Evolutionary conservation across 1,284 basidiomycete species (phyloP).

Genomic region (Mrakiaceae sp.): DNA sequence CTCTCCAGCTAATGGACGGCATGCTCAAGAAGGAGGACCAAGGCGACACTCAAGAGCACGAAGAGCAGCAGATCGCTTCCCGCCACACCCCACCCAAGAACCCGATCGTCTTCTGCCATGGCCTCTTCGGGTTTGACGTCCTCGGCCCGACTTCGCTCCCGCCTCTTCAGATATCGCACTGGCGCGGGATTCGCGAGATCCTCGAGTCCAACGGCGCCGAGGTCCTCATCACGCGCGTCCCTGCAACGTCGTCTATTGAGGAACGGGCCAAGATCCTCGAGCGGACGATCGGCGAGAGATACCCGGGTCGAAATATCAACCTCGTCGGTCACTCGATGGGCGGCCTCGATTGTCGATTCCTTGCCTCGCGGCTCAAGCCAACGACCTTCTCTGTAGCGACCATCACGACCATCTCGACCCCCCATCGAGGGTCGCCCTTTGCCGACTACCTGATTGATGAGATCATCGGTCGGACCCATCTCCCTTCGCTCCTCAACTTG

Average conservation of each 20-base stretch:
- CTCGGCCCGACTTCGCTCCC: conserved; percentile 46
- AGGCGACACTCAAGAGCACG: conserved; percentile 43
- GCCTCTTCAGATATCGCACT: conserved; percentile 76
- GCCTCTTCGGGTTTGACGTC: conserved; percentile 33
- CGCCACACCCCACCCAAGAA: conserved; percentile 55
- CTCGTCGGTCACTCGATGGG: conserved; percentile 95
- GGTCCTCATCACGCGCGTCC: conserved; percentile 81
- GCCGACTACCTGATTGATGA: conserved; percentile 83
- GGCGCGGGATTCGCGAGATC: conserved; percentile 87
- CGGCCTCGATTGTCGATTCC: conserved; percentile 82
- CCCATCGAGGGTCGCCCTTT: conserved; percentile 84
- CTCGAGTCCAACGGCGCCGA: conserved; percentile 79
- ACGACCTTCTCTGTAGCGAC: conserved; percentile 51
- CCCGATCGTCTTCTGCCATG: conserved; percentile 87
- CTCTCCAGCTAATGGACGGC: conserved; percentile 30
- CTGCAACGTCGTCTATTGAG: conserved; percentile 72
- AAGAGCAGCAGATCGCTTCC: conserved; percentile 41
- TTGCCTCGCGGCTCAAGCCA: conserved; percentile 42
- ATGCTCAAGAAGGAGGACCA: conserved; percentile 50
- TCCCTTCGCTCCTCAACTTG: conserved; percentile 36
- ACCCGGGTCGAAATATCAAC: conserved; percentile 71
- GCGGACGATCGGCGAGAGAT: conserved; percentile 61
- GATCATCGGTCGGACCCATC: conserved; percentile 46
- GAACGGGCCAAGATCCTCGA: conserved; percentile 82
- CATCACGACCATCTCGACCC: conserved; percentile 83